Evolutionary conservation across 257 asterid genomes (phyloP), one percentile per base, ranked within the genome.

Genomic region (Gentiana macrophylla): DNA sequence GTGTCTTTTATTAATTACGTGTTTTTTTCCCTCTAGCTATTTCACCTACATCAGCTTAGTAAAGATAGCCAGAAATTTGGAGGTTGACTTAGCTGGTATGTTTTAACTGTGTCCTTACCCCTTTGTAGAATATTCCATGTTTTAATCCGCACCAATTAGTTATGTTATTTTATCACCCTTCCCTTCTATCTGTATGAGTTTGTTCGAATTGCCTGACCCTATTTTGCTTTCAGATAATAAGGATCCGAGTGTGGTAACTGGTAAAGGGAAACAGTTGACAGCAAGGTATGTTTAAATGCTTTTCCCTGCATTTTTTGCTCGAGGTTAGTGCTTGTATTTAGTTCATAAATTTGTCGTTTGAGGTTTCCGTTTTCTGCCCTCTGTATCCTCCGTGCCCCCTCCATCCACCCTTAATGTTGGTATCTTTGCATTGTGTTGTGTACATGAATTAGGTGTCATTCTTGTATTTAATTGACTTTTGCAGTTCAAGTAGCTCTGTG

Each of bases 41-140:
- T 87, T 83, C 63, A 78, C 95, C 48, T 91, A 74, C 70, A 85
- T 81, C 67, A 79, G 80, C 74, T 66, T 87, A 73, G 86, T 81
- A 66, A 91, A 87, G 67, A 75, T 77, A 56, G 77, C 82, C 5
- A 86, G 79, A 63, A 77, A 72, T 12, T 67, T 83, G 78, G 93
- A 77, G 52, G 70, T 49, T 62, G 84, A 84, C 70, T 68, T 60
- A 35, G 46, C 68, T 55, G 77, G 64, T 71, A 62, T 41, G 34
- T 49, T 47, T 41, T 50, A 32, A 47, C 50, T 49, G 9, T 32
- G 41, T 11, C 57, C 36, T 44, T 34, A 44, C 59, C 10, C 12
- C 41, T 36, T 65, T 52, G 15, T 32, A 12, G 48, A n/a, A 24
- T 32, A 1, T 51, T 6, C 10, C 10, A 5, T 34, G 34, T 38